Evolutionary conservation across 2,329 filamentous ascomycete genomes (phyloP).

Genomic region (Ascochyta pisi): DNA sequence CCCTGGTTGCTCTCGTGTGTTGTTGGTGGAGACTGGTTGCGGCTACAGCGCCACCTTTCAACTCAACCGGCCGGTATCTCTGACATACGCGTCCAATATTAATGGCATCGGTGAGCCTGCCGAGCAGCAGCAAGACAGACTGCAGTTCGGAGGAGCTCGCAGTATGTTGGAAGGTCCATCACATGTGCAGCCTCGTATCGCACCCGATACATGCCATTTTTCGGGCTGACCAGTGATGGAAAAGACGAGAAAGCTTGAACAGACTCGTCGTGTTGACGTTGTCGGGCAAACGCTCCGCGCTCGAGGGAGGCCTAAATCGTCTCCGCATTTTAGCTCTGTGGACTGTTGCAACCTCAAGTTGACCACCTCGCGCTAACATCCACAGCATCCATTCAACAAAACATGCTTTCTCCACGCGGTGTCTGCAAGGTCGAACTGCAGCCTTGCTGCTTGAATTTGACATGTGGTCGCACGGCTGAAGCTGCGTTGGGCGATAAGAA

Average conservation of each 20-base stretch:
- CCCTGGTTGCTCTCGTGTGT: background rate
- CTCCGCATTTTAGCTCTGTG: slow-evolving; percentile 4
- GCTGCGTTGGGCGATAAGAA: background rate
- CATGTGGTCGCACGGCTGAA: background rate
- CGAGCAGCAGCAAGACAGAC: background rate
- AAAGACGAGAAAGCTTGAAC: slow-evolving; percentile 4
- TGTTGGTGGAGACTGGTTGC: background rate
- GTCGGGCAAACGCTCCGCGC: slow-evolving; percentile 4
- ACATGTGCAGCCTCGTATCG: slow-evolving; percentile 5
- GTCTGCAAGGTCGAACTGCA: background rate
- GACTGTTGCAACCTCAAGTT: slow-evolving; percentile 1
- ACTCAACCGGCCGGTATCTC: background rate
- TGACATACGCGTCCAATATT: background rate
- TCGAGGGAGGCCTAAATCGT: background rate
- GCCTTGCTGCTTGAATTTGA: background rate
- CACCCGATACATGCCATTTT: background rate
- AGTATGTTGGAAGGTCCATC: background rate
- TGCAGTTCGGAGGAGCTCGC: slow-evolving; percentile 9
- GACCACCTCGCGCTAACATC: slow-evolving; percentile 6
- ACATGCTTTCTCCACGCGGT: background rate
- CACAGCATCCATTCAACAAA: slow-evolving; percentile 7
- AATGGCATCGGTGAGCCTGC: background rate
- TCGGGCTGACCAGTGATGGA: background rate
- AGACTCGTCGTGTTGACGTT: background rate
- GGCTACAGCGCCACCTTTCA: background rate